Percentiles rank a stretch among this genome's conserved stretches.
Conservation (phyloP, 805 yeast genomes). For the Zygosaccharomyces gambellarensis region DNA sequence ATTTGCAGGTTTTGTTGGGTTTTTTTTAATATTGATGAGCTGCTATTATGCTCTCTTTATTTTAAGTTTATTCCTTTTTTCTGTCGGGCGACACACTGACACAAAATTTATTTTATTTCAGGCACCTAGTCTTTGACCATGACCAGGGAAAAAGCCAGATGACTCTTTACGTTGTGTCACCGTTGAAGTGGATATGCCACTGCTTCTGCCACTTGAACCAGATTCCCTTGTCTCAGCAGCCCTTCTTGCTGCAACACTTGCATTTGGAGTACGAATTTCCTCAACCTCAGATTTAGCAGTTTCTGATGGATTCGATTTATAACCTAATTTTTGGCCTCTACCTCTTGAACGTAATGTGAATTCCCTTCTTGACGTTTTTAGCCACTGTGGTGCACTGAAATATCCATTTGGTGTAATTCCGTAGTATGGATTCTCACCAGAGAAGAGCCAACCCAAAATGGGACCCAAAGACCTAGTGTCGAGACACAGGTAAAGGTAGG, state of each 20-base stretch:
- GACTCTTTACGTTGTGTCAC: slow-evolving; percentile 1
- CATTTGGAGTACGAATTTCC: neutral
- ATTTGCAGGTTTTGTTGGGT: neutral
- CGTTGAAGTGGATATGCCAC: neutral
- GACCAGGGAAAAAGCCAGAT: slow-evolving; percentile 9
- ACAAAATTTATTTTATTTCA: neutral
- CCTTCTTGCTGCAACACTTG: neutral
- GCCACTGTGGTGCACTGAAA: slow-evolving; percentile 21
- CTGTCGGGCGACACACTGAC: slow-evolving; percentile 1
- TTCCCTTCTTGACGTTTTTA: slow-evolving; percentile 3
- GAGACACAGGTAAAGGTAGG: slow-evolving; percentile 56
- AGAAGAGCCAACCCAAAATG: slow-evolving; percentile 34
- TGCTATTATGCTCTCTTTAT: neutral
- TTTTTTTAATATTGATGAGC: neutral
- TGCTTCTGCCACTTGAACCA: neutral
- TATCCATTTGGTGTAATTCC: slow-evolving; percentile 25
- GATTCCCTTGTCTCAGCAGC: neutral
- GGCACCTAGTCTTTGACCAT: slow-evolving; percentile 12
- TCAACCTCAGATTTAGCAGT: neutral
- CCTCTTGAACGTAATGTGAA: slow-evolving; percentile 1
- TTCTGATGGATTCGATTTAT: neutral
- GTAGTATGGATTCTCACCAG: slow-evolving; percentile 14
- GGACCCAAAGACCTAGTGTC: slow-evolving; percentile 55
- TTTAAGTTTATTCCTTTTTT: neutral
- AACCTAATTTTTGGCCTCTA: slow-evolving; percentile 10